These are phyloP conservation scores for Aspergillus thermomutatus DNA, from an alignment of 2,329 filamentous ascomycete species.

Conservation along the genomic window DNA sequence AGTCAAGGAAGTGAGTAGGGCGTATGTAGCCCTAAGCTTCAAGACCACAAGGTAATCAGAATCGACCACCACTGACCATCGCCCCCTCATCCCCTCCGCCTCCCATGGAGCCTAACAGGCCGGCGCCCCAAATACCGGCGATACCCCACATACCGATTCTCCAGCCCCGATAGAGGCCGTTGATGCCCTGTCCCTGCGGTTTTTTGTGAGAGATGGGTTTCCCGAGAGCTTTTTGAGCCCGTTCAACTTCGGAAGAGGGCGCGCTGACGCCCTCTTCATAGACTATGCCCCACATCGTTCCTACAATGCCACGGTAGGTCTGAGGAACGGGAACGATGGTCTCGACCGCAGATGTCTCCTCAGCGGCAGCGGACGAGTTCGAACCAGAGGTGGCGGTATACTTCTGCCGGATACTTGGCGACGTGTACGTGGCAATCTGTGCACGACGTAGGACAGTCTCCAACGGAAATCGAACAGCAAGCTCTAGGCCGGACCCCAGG, in stretches of 20 bases:
- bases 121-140: slow-evolving; percentile 53
- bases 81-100: slow-evolving; percentile 36
- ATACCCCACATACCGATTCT: slow-evolving; percentile 55
- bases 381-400: slow-evolving; percentile 19
- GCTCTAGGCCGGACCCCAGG: slow-evolving; percentile 71
- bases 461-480: slow-evolving; percentile 82
- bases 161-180: slow-evolving; percentile 58
- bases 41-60: slow-evolving; percentile 15
- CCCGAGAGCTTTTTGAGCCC: slow-evolving; percentile 30
- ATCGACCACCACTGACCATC: slow-evolving; percentile 30
- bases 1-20: neutral
- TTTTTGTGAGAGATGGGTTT: slow-evolving; percentile 39
- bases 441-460: slow-evolving; percentile 89
- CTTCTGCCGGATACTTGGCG: slow-evolving; percentile 47
- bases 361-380: slow-evolving; percentile 5
- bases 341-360: slow-evolving; percentile 47
- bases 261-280: slow-evolving; percentile 68
- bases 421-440: slow-evolving; percentile 70
- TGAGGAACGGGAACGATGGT: slow-evolving; percentile 75
- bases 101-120: slow-evolving; percentile 39
- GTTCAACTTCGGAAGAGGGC: slow-evolving; percentile 44
- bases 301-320: slow-evolving; percentile 79
- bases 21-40: neutral
- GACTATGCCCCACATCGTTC: slow-evolving; percentile 84
- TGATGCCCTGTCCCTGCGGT: slow-evolving; percentile 53